Base-by-base conservation (phyloP, 1,284 basidiomycete species). In the Meira nashicola region DNA sequence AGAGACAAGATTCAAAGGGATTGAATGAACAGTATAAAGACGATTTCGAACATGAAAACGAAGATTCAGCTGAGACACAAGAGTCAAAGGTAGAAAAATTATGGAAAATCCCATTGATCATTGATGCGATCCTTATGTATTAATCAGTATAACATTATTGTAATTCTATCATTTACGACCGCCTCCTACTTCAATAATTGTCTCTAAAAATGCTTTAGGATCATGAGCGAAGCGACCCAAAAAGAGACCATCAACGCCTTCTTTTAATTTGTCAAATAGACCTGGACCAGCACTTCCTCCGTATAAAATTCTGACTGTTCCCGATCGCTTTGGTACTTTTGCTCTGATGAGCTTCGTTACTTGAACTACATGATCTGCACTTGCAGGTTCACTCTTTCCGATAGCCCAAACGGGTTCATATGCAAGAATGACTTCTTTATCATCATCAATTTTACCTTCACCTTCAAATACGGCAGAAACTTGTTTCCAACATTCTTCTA, bases 321-420 rank as follows among this genome's bases (percentile, higher is more conserved):
- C 58, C 1, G 50, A 21, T 39, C 58, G 41, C 33, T 65, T 64
- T 21, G 10, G 51, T 14, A 57, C 50, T 21, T 62, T 62, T 17
- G 39, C 40, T 9, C 73, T 57, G 40, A 75, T 54, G n/a, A 64
- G 64, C 54, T 67, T 64, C 43, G 72, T 73, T 37, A 75, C 68
- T 14, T 63, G 65, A 48, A 75, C 71, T 2, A 75, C 72, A 54
- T 75, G 68, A 23, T 65, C 66, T 25, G 73, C 58, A 15, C 61
- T 59, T 1, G 73, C 73, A 2, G 73, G 73, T 44, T 75, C 50
- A 21, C 55, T 43, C 38, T 64, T 65, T 7, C 73, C 73, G 14
- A 75, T 75, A 2, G 73, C 73, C 73, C 73, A 75, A 11, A 75
- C 73, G 0, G 73, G 73, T 55, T 75, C 73, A 55, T 74, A 75